Evolutionary conservation across 441 rosid genomes (phyloP).

Genomic region (Aleurites moluccanus): DNA sequence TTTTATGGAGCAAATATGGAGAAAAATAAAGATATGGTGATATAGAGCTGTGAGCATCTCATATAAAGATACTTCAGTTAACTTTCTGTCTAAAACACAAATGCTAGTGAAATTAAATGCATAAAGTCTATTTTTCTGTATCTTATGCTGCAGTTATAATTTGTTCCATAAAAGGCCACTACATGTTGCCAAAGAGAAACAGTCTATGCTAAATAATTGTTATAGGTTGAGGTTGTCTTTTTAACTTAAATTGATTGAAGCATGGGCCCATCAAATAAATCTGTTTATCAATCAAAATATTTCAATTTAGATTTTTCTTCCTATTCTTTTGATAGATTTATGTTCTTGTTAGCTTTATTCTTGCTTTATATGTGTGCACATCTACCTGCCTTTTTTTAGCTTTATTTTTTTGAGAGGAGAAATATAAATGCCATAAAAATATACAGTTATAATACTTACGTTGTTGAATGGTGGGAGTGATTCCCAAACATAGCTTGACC

Average conservation of each 20-base stretch:
- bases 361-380: not conserved
- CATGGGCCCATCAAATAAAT: not conserved
- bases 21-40: too few relatives aligned
- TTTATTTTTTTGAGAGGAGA: not conserved
- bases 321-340: too few relatives aligned
- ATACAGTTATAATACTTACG: not conserved
- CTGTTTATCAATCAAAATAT: not conserved
- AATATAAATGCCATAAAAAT: not conserved
- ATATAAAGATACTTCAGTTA: not conserved
- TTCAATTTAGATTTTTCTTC: not conserved
- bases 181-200: too few relatives aligned
- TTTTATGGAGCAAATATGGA: too few relatives aligned
- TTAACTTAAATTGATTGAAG: too few relatives aligned
- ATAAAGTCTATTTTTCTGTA: too few relatives aligned
- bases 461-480: not conserved
- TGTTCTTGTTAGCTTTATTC: not conserved
- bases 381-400: not conserved
- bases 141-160: not conserved
- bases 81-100: too few relatives aligned
- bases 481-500: conserved; percentile 4
- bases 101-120: not conserved
- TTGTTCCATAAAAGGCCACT: too few relatives aligned
- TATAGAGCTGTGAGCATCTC: not conserved
- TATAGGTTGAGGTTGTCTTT: too few relatives aligned
- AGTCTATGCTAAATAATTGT: not conserved